These are phyloP conservation scores for Asterella californica DNA, from an alignment of 225 moss, liverwort and hornwort genomes.

Conservation along the genomic window DNA sequence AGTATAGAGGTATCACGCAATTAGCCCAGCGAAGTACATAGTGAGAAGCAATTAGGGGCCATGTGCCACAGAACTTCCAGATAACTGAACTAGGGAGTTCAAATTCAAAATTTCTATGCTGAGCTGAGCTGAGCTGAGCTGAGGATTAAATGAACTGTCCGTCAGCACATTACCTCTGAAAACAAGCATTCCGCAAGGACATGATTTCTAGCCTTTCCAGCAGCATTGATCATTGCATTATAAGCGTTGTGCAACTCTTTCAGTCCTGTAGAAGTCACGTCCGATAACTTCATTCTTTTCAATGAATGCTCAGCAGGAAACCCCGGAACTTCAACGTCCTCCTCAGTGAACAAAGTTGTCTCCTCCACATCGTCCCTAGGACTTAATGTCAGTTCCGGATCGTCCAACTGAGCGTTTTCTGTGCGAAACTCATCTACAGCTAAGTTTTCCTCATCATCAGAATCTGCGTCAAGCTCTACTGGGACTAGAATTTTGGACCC, in stretches of 20 bases:
- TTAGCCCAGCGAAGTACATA: too few species aligned
- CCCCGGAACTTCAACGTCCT: constrained; percentile 9
- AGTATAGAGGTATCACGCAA: too few species aligned
- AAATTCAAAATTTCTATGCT: too few species aligned
- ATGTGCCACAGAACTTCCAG: too few species aligned
- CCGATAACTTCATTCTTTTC: constrained; percentile 45
- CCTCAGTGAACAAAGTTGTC: constrained; percentile 3
- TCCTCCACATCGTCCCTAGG: constrained; percentile 14
- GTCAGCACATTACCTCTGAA: constrained; percentile 58
- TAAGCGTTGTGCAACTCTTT: constrained; percentile 86
- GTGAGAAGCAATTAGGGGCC: too few species aligned
- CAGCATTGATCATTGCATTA: constrained; percentile 88
- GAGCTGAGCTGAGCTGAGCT: too few species aligned
- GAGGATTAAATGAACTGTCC: not conserved
- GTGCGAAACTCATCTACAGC: not conserved
- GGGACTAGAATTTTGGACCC: not conserved
- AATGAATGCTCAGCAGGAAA: constrained; percentile 38
- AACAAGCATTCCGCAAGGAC: constrained; percentile 82
- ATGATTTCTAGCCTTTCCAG: constrained; percentile 72
- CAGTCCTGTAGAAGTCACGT: constrained; percentile 40
- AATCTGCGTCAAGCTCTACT: not conserved
- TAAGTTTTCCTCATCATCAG: not conserved
- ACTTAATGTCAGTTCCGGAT: constrained; percentile 11
- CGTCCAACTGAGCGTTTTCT: not conserved
- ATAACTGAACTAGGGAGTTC: not conserved